Evolutionary conservation across 139 green algal species (phyloP).

Genomic region (Axilococcus clingmanii): DNA sequence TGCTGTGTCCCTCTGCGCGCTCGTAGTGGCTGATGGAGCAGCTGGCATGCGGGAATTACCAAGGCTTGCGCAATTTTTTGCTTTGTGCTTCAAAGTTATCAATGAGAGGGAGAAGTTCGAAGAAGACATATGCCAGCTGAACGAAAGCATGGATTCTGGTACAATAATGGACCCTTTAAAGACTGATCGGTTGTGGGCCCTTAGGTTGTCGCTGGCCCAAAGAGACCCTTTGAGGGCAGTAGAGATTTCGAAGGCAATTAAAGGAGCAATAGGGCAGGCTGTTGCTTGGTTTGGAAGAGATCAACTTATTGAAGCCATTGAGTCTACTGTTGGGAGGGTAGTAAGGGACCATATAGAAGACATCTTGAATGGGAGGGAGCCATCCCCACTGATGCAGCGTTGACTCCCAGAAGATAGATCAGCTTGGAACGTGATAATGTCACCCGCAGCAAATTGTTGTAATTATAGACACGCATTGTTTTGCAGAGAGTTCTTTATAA

Average conservation of each 20-base stretch:
- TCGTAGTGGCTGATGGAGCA: constrained; percentile 15
- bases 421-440: too few relatives aligned
- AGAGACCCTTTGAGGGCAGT: constrained; percentile 15
- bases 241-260: constrained; percentile 11
- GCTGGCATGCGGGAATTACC: constrained; percentile 2
- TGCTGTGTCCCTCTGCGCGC: constrained; percentile 19
- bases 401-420: too few relatives aligned
- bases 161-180: constrained; percentile 3
- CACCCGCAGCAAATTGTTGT: too few relatives aligned
- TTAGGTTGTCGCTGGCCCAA: constrained; percentile 10
- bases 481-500: too few relatives aligned
- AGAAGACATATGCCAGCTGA: constrained; percentile 9
- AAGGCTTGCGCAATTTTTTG: constrained; percentile 13
- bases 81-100: constrained; percentile 13
- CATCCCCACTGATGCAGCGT: too few relatives aligned
- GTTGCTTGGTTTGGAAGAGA: constrained; percentile 1
- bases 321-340: too few relatives aligned
- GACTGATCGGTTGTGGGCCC: constrained; percentile 18
- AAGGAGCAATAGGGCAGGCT: constrained; percentile 12
- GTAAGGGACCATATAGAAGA: too few relatives aligned
- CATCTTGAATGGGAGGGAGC: too few relatives aligned
- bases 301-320: too few relatives aligned
- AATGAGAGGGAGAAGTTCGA: constrained; percentile 21
- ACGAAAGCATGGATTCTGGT: not conserved
- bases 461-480: too few relatives aligned